Conservation (phyloP, 805 yeast genomes). For the Suhomyces sp. region DNA sequence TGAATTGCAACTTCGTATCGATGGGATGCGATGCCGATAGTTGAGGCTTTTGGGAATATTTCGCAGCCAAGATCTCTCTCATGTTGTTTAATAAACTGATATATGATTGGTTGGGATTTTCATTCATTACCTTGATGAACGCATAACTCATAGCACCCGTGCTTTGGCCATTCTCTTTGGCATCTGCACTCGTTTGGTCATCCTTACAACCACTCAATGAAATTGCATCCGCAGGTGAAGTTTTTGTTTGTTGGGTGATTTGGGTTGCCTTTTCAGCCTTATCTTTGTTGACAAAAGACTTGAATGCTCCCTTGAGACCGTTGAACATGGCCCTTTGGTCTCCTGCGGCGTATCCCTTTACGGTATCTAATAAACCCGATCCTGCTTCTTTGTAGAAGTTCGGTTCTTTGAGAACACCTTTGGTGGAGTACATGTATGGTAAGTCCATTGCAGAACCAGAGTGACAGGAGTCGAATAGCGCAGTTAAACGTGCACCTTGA, state of each 20-base stretch:
- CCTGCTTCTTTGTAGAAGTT: conserved; percentile 76
- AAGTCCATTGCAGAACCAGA: conserved; percentile 81
- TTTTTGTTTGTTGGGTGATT: conserved; percentile 52
- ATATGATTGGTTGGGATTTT: conserved; percentile 66
- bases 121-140: conserved; percentile 60
- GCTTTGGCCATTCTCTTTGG: conserved; percentile 63
- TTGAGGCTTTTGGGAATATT: conserved; percentile 83
- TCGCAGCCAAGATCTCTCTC: conserved; percentile 59
- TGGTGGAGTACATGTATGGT: conserved; percentile 78
- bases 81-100: conserved; percentile 67
- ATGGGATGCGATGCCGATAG: conserved; percentile 79
- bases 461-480: conserved; percentile 82
- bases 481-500: conserved; percentile 74
- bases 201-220: conserved; percentile 82
- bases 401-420: conserved; percentile 81
- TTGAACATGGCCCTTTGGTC: conserved; percentile 46
- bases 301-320: conserved; percentile 32
- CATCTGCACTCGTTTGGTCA: conserved; percentile 77
- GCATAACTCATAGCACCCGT: conserved; percentile 90
- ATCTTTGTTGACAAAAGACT: conserved; percentile 22
- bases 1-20: conserved; percentile 49
- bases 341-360: conserved; percentile 59
- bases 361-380: conserved; percentile 57
- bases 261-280: conserved; percentile 29
- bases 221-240: conserved; percentile 75